Percentiles rank a stretch among this genome's conserved stretches.
Conservation (phyloP, 2,329 filamentous ascomycete genomes). For the Penicillium olsonii region DNA sequence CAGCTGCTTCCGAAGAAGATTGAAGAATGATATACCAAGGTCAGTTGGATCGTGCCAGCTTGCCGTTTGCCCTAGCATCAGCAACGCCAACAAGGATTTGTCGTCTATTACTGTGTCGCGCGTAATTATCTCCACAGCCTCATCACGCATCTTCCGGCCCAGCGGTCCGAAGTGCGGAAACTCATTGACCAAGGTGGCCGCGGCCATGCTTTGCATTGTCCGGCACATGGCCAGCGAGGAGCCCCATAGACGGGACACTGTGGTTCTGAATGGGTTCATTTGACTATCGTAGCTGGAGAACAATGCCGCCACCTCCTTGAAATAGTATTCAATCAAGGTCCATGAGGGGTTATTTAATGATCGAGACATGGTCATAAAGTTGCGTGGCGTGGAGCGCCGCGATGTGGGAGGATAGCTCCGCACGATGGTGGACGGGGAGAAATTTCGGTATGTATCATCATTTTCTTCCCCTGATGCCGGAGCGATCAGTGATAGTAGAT, state of each 20-base stretch:
- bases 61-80: slow-evolving; percentile 61
- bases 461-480: slow-evolving; percentile 19
- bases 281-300: slow-evolving; percentile 67
- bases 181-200: slow-evolving; percentile 60
- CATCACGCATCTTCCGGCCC: slow-evolving; percentile 54
- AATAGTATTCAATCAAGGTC: slow-evolving; percentile 64
- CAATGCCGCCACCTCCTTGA: slow-evolving; percentile 61
- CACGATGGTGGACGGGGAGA: slow-evolving; percentile 36
- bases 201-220: slow-evolving; percentile 65
- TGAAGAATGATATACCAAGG: slow-evolving; percentile 56
- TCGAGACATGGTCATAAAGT: slow-evolving; percentile 39
- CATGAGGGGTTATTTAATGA: slow-evolving; percentile 53
- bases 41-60: slow-evolving; percentile 61
- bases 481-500: slow-evolving; percentile 29
- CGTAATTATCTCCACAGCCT: slow-evolving; percentile 55
- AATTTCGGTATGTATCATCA: slow-evolving; percentile 23
- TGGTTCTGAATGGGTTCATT: slow-evolving; percentile 62
- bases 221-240: slow-evolving; percentile 61
- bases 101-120: slow-evolving; percentile 52
- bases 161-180: slow-evolving; percentile 56
- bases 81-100: slow-evolving; percentile 57
- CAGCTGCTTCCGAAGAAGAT: slow-evolving; percentile 44
- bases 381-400: slow-evolving; percentile 21
- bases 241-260: slow-evolving; percentile 59
- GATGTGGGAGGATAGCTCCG: slow-evolving; percentile 33